Evolutionary conservation across 2,329 filamentous ascomycete species (phyloP), one percentile per base, ranked within the genome.

Genomic region (Botrytis pseudocinerea): DNA sequence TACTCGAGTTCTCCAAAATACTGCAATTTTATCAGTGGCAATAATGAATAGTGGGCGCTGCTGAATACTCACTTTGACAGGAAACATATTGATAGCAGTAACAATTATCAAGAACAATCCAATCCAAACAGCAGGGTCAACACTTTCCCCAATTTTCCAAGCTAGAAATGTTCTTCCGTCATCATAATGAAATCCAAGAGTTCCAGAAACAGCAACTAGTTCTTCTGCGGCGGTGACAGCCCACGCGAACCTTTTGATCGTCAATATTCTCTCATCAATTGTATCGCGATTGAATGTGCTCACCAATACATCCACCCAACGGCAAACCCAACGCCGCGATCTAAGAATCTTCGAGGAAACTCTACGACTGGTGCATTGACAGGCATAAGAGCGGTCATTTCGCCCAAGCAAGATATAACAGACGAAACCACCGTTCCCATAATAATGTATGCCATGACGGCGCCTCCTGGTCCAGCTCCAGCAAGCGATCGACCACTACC

Each of bases 351-450:
- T 10, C 81, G 77, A 25, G 82, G 80, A 71, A 83, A 83, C 69
- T 83, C 81, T 78, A 83, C 82, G 25, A 83, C 81, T 18, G 81
- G 80, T 44, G 81, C 80, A 73, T 82, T 82, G 57, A 83, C 82
- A 20, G 82, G 82, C 81, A 83, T 82, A 71, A 83, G 78, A 59
- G 81, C 80, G 4, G 82, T 82, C 80, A 82, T 82, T 70, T 83
- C 80, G 28, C 84, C 83, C 12, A 85, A 75, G 66, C 82, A 84
- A 20, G 83, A 83, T 14, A 84, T 83, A 4, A 83, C 82, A 1
- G 83, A 82, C 2, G 82, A 83, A 54, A 85, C 82, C 42, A 85
- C 81, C 6, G 81, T 83, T 38, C 83, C 83, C 78, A 84, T 83
- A 32, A 85, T 78, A 1, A 84, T 71, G 72, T 85, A 85, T 51